Conservation (phyloP, 176 grass and related monocot genomes). For the Hyparrhenia diplandra region DNA sequence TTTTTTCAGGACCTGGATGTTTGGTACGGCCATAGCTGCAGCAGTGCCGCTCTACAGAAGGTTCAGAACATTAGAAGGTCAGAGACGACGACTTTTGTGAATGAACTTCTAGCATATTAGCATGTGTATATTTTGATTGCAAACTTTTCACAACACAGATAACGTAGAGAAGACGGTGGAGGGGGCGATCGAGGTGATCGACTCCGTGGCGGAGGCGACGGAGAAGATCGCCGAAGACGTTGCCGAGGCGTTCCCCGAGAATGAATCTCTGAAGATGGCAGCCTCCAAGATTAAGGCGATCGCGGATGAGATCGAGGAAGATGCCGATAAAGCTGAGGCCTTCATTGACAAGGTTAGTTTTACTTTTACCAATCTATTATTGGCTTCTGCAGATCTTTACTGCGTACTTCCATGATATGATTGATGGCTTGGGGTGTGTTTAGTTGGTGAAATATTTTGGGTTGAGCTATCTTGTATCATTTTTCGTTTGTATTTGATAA, state of each 20-base stretch:
- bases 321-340: slow-evolving; percentile 47
- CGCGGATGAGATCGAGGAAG: slow-evolving; percentile 40
- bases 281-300: slow-evolving; percentile 46
- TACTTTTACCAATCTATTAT: neutral
- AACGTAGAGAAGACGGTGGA: slow-evolving; percentile 44
- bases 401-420: neutral
- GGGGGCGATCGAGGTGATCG: slow-evolving; percentile 36
- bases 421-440: too few relatives aligned
- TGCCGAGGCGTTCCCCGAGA: slow-evolving; percentile 32
- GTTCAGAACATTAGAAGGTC: slow-evolving; percentile 42
- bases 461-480: too few relatives aligned
- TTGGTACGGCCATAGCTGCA: slow-evolving; percentile 30
- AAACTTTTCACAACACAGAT: slow-evolving; percentile 25
- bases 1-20: slow-evolving; percentile 28
- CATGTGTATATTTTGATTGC: neutral
- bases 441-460: too few relatives aligned
- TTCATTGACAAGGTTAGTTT: slow-evolving; percentile 43
- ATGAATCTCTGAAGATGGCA: slow-evolving; percentile 23
- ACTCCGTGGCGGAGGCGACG: slow-evolving; percentile 47
- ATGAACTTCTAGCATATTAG: too few relatives aligned
- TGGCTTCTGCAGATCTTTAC: neutral
- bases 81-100: neutral
- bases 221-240: slow-evolving; percentile 49
- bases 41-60: slow-evolving; percentile 41
- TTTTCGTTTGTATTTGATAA: too few relatives aligned